Conservation (phyloP, 2,329 filamentous ascomycete genomes). For the Penicillium sclerotigenum region DNA sequence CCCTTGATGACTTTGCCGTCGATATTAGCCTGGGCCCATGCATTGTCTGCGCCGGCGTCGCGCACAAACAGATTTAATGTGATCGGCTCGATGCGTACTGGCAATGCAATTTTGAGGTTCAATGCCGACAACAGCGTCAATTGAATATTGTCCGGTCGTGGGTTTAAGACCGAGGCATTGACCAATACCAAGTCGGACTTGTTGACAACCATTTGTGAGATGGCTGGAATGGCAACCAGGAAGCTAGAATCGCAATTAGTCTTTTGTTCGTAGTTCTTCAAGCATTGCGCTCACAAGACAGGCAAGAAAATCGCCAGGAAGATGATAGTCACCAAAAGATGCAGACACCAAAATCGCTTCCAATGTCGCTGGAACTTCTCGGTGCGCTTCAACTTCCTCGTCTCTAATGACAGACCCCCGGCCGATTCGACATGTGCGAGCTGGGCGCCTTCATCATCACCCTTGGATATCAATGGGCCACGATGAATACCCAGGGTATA, state of each 20-base stretch:
- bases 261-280: not conserved
- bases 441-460: constrained; percentile 16
- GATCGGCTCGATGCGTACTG: constrained; percentile 38
- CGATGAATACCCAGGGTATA: constrained; percentile 32
- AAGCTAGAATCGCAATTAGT: constrained; percentile 31
- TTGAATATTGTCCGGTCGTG: constrained; percentile 32
- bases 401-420: constrained; percentile 28
- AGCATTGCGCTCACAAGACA: constrained; percentile 33
- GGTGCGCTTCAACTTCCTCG: constrained; percentile 21
- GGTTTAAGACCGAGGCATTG: constrained; percentile 34
- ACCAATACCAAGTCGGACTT: constrained; percentile 38
- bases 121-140: constrained; percentile 38
- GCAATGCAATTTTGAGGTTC: constrained; percentile 35
- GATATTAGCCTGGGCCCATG: constrained; percentile 28
- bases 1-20: constrained; percentile 31
- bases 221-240: constrained; percentile 39
- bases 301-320: constrained; percentile 42
- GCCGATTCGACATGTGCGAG: constrained; percentile 30
- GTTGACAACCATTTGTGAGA: constrained; percentile 41
- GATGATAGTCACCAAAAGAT: constrained; percentile 34
- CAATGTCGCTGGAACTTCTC: constrained; percentile 35
- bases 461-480: constrained; percentile 24
- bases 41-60: constrained; percentile 26
- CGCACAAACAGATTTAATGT: constrained; percentile 35
- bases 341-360: constrained; percentile 40